Evolutionary conservation across 1,284 basidiomycete genomes (phyloP), one percentile per base, ranked within the genome.

Genomic region (Stygiomarasmius scandens): DNA sequence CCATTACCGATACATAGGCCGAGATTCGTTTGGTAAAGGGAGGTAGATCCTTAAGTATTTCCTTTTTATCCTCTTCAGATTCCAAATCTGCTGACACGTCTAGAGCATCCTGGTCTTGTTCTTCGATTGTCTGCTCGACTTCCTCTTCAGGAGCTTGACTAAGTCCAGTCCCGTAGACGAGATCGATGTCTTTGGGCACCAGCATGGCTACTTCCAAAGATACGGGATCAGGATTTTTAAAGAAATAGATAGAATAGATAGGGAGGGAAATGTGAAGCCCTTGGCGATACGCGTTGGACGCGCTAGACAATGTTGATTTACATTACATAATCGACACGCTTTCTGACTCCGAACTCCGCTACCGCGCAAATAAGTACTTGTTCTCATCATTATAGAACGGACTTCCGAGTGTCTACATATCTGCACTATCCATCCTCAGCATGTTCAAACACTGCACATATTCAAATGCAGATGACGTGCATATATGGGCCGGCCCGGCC

Each of bases 1-100:
- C 60, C 19, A 59, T 54, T 14, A 57, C 58, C 11, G 41, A 23
- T 12, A 62, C 49, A 34, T 62, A 62, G 22, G 52, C 55, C 4
- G 55, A 57, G n/a, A 27, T 25, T 25, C 41, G 47, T 20, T 36
- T 47, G 16, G 6, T 41, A 41, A 9, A 41, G 16, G 38, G 14
- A 6, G 38, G 38, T 16, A 41, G 16, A 41, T 19, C 38, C n/a
- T 41, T 41, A 4, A 41, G 16, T 4, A 19, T 19, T n/a, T 41
- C 16, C 14, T 19, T 19, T 16, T 41, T 41, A 16, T 16, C 38
- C 5, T 41, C 38, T 4, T 41, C 38, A 9, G 11, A 12, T 16
- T 41, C 38, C n/a, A 19, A 16, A 9, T 41, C 38, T n/a, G 11
- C 16, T n/a, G 8, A 8, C 8, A 34, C 32, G 8, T 41, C 14